Conservation (phyloP, 495 filamentous ascomycete species). For the Penicillium malachiteum region DNA sequence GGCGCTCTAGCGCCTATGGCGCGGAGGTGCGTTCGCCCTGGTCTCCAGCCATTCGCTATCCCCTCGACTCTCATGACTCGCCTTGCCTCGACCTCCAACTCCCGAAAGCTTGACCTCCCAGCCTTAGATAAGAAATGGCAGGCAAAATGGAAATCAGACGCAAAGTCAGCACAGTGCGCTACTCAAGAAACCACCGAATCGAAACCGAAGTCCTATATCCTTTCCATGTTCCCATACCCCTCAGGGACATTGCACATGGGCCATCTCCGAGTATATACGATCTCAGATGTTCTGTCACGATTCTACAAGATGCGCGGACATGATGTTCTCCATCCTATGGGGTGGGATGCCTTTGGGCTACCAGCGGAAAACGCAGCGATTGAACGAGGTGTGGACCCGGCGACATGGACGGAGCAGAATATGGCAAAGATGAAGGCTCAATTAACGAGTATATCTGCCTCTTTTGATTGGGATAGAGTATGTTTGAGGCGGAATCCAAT, state of each 20-base stretch:
- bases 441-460: slow-evolving; percentile 69
- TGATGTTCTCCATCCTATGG: slow-evolving; percentile 82
- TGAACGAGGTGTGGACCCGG: slow-evolving; percentile 75
- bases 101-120: slow-evolving; percentile 55
- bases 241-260: slow-evolving; percentile 88
- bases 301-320: slow-evolving; percentile 75
- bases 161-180: slow-evolving; percentile 5
- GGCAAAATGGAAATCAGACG: slow-evolving; percentile 46
- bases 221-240: slow-evolving; percentile 93
- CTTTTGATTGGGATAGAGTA: slow-evolving; percentile 82
- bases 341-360: slow-evolving; percentile 90
- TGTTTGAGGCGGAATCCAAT: slow-evolving; percentile 20
- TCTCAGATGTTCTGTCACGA: slow-evolving; percentile 79
- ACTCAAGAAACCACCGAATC: slow-evolving; percentile 10
- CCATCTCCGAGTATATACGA: slow-evolving; percentile 86
- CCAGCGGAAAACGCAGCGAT: slow-evolving; percentile 95
- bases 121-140: slow-evolving; percentile 78
- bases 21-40: slow-evolving; percentile 20
- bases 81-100: slow-evolving; percentile 26
- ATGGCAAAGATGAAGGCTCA: slow-evolving; percentile 84
- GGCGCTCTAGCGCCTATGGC: slow-evolving; percentile 21
- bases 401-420: slow-evolving; percentile 74
- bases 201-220: slow-evolving; percentile 66
- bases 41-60: slow-evolving; percentile 12
- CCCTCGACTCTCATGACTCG: slow-evolving; percentile 16